Percentiles rank a stretch among this genome's conserved stretches.
Evolutionary conservation across 352 stramenopile species (phyloP).

Genomic region (Blastocystis sp.): DNA sequence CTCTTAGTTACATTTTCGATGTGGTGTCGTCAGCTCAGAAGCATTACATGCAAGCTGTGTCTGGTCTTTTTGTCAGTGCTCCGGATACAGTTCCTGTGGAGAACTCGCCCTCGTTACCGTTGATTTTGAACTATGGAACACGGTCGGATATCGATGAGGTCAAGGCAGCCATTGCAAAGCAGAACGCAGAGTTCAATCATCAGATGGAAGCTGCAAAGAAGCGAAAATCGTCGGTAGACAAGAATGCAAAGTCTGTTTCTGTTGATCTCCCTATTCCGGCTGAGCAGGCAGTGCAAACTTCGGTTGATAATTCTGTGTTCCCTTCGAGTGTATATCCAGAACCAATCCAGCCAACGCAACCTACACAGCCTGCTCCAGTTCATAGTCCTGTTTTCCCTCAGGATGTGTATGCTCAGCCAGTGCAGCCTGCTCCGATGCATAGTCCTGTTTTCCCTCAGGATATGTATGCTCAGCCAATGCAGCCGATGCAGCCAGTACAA

Average conservation of each 20-base stretch:
- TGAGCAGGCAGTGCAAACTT: neutral
- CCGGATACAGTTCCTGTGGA: neutral
- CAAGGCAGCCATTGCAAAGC: neutral
- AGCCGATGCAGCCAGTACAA: neutral
- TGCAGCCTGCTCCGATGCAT: neutral
- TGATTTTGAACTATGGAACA: slow-evolving; percentile 46
- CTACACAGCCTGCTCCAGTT: too few relatives aligned
- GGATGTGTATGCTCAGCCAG: neutral
- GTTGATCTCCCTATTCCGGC: neutral
- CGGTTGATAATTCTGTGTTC: neutral
- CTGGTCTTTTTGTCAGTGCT: neutral
- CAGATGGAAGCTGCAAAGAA: neutral
- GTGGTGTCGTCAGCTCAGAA: neutral
- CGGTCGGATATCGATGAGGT: slow-evolving; percentile 40
- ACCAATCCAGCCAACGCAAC: neutral
- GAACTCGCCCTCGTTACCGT: neutral
- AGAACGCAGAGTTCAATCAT: slow-evolving; percentile 1
- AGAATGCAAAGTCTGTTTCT: neutral
- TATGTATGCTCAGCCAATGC: neutral
- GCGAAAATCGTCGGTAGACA: neutral
- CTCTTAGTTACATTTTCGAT: neutral
- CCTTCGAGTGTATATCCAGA: neutral
- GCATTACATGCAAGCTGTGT: neutral
- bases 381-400: neutral
- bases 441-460: neutral